Evolutionary conservation across 225 moss, liverwort and hornwort genomes (phyloP), one percentile per base, ranked within the genome.

Genomic region (Physcomitrellopsis africana): DNA sequence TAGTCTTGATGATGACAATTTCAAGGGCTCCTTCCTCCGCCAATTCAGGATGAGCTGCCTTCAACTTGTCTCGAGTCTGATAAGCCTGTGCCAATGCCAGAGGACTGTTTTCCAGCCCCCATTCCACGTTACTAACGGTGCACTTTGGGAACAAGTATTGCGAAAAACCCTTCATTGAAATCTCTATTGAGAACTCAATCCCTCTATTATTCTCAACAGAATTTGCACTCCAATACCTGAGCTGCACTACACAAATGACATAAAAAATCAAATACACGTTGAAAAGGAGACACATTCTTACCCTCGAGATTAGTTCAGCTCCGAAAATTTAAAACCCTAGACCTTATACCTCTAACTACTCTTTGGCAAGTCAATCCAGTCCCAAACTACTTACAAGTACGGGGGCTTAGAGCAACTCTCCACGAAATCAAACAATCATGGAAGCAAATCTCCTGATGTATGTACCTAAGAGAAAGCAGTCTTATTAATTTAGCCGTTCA

Each of bases 41-140:
- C 51, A 96, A 83, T 84, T 96, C 96, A 27, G 91, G 92, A 79
- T 91, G 83, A 19, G 91, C 96, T 14, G 78, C 89, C 81, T 92
- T 94, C 81, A 94, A 57, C 69, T 83, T 89, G 83, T 96, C 96
- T 19, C 96, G 86, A 20, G 96, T 94, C 74, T 96, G 96, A 75
- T 94, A 96, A 15, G 96, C 96, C 77, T 94, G 96, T 27, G 96
- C 96, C 79, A 96, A 82, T 42, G 96, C 96, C 83, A 96, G 52
- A 54, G 96, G 94, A 77, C 93, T 96, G 79, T 65, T 79, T 70
- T 76, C 69, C 87, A 64, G 63, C 68, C 76, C 76, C 76, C 68
- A 78, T 60, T 37, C 55, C 62, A 60, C 51, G 52, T 80, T 76
- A 79, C 73, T 71, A 12, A 51, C 80, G 68, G 77, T 56, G 64